Base-by-base conservation (phyloP, 306 rosid genomes). In the Trifolium subterraneum region DNA sequence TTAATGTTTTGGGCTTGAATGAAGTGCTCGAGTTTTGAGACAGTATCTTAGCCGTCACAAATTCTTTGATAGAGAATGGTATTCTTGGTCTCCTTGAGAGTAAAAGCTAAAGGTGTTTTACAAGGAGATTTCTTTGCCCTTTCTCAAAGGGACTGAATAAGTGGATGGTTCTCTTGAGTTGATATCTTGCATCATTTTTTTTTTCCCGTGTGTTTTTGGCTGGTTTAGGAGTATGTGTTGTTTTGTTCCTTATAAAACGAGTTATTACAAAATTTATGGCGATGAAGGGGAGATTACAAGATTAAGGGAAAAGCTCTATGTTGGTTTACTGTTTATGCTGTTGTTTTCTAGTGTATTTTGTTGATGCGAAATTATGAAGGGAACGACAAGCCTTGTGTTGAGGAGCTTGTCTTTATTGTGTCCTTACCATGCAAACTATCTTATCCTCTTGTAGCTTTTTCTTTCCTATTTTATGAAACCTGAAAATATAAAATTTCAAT, bases 61-160 rank as follows among this genome's bases (percentile, higher is more conserved):
- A 42, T 42, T 63, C 63, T 31, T 62, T 51, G 64, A 10, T 44
- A 22, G 22, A 27, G 56, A 54, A 64, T 64, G 65, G 29, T 75
- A 54, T 35, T 63, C 39, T 74, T 48, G 71, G 78, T 54, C 44
- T 74, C 55, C 38, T 64, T 64, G 16, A 47, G 78, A 31, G 72
- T 54, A 38, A 25, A 54, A 66, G 66, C 67, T 75, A 64, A 52
- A 64, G 42, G n/a, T 18, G 20, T n/a, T n/a, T 31, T 75, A 22
- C 51, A 20, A n/a, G 39, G 64, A 14, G 6, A 20, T 50, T 31
- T 74, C 19, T 35, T 35, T 35, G 39, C 39, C 39, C 39, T 35
- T 35, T 35, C 39, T 35, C 39, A 35, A 35, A 35, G 39, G 39
- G 10, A 35, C 39, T 35, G 9, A 7, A 35, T 35, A 35, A 35